Evolutionary conservation across 2,329 filamentous ascomycete species (phyloP), one percentile per base, ranked within the genome.

Genomic region (Pseudocercospora musae): DNA sequence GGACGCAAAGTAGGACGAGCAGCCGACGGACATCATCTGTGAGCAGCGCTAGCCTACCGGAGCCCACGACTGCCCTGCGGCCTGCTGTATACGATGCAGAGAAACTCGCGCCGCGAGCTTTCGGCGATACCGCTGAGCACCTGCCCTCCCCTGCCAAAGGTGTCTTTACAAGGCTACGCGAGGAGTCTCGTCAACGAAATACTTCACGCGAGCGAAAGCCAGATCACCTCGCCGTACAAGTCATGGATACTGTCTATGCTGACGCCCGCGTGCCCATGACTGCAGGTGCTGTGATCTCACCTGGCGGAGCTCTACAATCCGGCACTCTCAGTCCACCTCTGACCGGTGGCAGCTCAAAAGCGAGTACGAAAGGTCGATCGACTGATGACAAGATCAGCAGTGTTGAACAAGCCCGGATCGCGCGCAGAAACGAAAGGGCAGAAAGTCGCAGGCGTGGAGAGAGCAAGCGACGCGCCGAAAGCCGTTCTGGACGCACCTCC

Each of bases 331-430:
- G 81, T 58, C 70, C 71, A 3, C 66, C 69, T 11, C 57, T 70
- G 5, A 73, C 72, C 23, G 80, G 74, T 42, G 78, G 82, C 58
- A 88, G 85, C 69, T 79, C 85, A 20, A 77, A 77, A 48, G 57
- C n/a, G 10, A 85, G 84, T 64, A 79, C 83, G 10, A 88, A 85
- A 68, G 84, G 82, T 44, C 85, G 87, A 65, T 91, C 86, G 66
- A 84, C 91, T 37, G 90, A 96, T 68, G 88, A 93, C 66, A 96
- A 95, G 72, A 93, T 96, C 66, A 91, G 87, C 77, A 95, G 91
- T 73, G 78, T 96, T 1, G 92, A 96, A 33, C 85, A 91, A 56
- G 90, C 91, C 3, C 59, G 72, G 7, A 59, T 59, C 13, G 50
- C 6, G 79, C 83, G 50, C 66, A 75, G 18, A 71, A 77, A 50